Evolutionary conservation across 1,284 basidiomycete genomes (phyloP).

Genomic region (Puccinia polysora): DNA sequence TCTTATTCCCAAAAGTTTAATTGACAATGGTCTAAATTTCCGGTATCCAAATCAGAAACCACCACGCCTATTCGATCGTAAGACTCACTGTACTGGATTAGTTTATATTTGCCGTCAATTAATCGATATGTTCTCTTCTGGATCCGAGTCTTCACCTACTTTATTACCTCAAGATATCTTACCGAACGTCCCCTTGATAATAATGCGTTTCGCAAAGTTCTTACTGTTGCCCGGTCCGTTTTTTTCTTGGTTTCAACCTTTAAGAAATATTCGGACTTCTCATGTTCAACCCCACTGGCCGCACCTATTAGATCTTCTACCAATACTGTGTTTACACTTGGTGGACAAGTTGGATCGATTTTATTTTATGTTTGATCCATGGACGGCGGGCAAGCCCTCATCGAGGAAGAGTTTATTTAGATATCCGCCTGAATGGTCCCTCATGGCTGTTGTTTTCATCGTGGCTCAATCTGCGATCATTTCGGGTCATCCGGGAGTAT

Average conservation of each 20-base stretch:
- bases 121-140: slow-evolving; percentile 5
- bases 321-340: slow-evolving; percentile 3
- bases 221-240: slow-evolving; percentile 30
- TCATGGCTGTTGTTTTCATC: slow-evolving; percentile 28
- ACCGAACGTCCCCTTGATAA: slow-evolving; percentile 10
- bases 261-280: no score
- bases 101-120: slow-evolving; percentile 18
- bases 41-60: slow-evolving; percentile 18
- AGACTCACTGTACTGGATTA: slow-evolving; percentile 10
- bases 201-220: slow-evolving; percentile 23
- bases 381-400: no score
- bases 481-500: background rate
- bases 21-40: background rate
- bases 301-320: slow-evolving; percentile 6
- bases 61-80: slow-evolving; percentile 9
- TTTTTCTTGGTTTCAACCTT: no score
- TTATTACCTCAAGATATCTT: background rate
- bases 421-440: slow-evolving; percentile 27
- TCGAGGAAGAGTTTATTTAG: no score
- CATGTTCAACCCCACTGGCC: no score
- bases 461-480: slow-evolving; percentile 14
- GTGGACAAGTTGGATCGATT: background rate
- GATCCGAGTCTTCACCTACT: slow-evolving; percentile 1
- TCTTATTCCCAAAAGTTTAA: no score
- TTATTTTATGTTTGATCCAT: slow-evolving; percentile 1